These are phyloP conservation scores for Phyllosticta paracitricarpa DNA, from an alignment of 2,329 filamentous ascomycete species.

Conservation along the genomic window DNA sequence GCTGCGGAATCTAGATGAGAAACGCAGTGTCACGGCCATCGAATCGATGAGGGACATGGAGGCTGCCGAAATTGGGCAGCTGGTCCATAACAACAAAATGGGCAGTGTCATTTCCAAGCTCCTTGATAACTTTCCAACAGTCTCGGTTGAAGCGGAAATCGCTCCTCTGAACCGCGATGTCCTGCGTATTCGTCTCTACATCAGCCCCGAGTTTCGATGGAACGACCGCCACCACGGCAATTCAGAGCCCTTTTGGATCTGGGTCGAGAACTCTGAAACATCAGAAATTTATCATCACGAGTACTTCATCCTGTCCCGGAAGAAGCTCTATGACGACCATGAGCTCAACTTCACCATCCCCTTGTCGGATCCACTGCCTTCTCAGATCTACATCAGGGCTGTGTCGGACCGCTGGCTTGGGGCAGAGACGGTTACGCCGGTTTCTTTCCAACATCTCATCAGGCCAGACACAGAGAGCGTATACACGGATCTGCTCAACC, in stretches of 20 bases:
- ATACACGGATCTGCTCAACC: slow-evolving; percentile 84
- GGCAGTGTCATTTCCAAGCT: slow-evolving; percentile 73
- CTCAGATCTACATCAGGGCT: slow-evolving; percentile 89
- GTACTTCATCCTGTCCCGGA: slow-evolving; percentile 84
- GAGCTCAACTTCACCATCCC: slow-evolving; percentile 98
- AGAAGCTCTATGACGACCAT: slow-evolving; percentile 89
- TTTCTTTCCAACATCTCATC: slow-evolving; percentile 97
- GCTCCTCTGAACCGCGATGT: slow-evolving; percentile 93
- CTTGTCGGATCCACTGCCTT: slow-evolving; percentile 81
- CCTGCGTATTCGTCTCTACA: slow-evolving; percentile 73
- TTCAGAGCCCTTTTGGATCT: slow-evolving; percentile 95
- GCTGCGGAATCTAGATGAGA: slow-evolving; percentile 75
- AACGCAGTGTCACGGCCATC: slow-evolving; percentile 60
- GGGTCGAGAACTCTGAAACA: slow-evolving; percentile 97
- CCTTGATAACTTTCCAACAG: slow-evolving; percentile 82
- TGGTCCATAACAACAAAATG: slow-evolving; percentile 86
- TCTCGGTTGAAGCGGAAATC: slow-evolving; percentile 86
- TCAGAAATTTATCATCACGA: slow-evolving; percentile 97
- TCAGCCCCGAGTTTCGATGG: slow-evolving; percentile 88
- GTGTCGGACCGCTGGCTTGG: slow-evolving; percentile 95
- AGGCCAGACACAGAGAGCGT: slow-evolving; percentile 94
- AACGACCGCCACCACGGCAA: slow-evolving; percentile 88
- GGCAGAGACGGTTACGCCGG: slow-evolving; percentile 86
- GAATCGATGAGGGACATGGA: slow-evolving; percentile 91
- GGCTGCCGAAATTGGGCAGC: slow-evolving; percentile 71